Percentiles rank a stretch among this genome's conserved stretches.
Conservation (phyloP, 768 basidiomycete species). For the Suillus discolor region DNA sequence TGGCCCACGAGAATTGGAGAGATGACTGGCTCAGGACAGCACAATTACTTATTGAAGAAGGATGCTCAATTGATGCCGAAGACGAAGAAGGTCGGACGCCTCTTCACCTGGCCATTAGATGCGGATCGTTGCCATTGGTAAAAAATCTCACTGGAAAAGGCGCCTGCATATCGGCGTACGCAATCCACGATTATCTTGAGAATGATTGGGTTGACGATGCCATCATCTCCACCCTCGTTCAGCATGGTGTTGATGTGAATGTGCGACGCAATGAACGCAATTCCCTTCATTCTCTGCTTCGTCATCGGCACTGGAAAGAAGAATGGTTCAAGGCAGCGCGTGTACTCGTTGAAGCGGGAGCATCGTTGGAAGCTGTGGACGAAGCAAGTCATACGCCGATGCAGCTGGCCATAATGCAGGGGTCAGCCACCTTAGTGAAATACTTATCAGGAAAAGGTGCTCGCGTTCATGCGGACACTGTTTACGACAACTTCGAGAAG, state of each 20-base stretch:
- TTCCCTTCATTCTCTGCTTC: background rate
- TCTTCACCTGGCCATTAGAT: background rate
- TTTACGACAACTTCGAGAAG: background rate
- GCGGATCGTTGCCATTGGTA: background rate
- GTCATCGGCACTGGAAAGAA: background rate
- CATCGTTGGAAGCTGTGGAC: background rate
- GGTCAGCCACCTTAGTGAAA: background rate
- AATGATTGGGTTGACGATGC: background rate
- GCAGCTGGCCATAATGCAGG: background rate
- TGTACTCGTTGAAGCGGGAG: background rate
- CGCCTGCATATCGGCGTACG: background rate
- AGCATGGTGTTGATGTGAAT: background rate
- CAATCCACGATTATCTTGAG: background rate
- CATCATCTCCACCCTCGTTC: background rate
- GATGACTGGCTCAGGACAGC: background rate
- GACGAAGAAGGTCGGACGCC: background rate
- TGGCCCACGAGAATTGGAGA: background rate
- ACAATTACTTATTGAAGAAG: background rate
- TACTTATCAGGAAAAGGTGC: background rate
- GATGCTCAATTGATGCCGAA: background rate
- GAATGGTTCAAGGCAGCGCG: background rate
- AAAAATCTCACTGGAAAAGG: background rate
- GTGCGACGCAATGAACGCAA: background rate
- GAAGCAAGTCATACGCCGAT: background rate
- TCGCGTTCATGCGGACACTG: background rate